Evolutionary conservation across 441 rosid genomes (phyloP), one percentile per base, ranked within the genome.

Genomic region (Mallotus japonicus): DNA sequence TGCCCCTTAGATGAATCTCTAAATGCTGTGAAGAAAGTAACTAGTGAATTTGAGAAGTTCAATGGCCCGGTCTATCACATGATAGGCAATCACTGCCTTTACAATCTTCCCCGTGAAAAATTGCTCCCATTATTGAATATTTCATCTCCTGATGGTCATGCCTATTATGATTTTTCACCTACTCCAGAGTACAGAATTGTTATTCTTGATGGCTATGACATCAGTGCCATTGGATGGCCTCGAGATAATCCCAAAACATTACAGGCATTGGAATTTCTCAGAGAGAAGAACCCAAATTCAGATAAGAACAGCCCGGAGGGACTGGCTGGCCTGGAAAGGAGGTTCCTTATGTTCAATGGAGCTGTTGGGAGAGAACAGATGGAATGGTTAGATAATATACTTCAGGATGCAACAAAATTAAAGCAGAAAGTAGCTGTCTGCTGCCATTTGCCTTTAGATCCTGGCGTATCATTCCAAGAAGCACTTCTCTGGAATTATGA

Each of bases 21-120:
- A 40, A 62, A 78, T 70, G 80, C 86, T 37, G 88, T 88, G 19
- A 82, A 79, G 79, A 87, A 84, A 76, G 74, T 92, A 3, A 83
- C 69, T 14, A 14, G 24, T 64, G 94, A 89, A 59, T 91, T 92
- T 62, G 80, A 86, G 60, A 88, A 85, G 34, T 91, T 91, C 75
- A 74, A 80, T 5, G 92, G 97, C 44, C 89, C 87, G 0, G 82
- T 86, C 13, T 86, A 88, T 85, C 98, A 95, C 75, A 77, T 90
- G 90, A 92, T 95, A 64, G 99, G 98, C 8, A 91, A 95, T 73
- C 99, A 95, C 77, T 92, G 98, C 73, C 91, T 92, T 13, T 95
- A 95, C 83, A 92, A 92, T 78, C 97, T 95, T 75, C 90, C 92
- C 5, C 92, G 97, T 5, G 82, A 82, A 67, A 76, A 87, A 75